Base-by-base conservation (phyloP, 345 rosid species). In the Lenwebbia sp. region DNA sequence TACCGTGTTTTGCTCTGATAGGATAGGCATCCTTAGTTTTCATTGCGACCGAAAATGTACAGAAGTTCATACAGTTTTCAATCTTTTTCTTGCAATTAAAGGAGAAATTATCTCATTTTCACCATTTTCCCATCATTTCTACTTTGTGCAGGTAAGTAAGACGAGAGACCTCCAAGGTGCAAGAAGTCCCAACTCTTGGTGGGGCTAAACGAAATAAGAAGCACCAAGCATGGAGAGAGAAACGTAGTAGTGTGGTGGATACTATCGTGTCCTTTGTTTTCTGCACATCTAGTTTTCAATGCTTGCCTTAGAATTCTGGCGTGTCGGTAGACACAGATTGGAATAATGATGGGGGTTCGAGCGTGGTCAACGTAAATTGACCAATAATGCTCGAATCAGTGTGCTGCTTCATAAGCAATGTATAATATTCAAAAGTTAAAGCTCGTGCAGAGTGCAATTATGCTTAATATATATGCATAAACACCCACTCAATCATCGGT, bases 61-160 rank as follows among this genome's bases (percentile, higher is more conserved):
- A 3, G 17, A 37, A 65, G 21, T 21, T 17, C 13, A 70, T 33
- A 3, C 19, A 4, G 13, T 30, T 17, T 30, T 33, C 78, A 19
- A 33, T 70, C 41, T 33, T 65, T 30, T 62, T 30, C 75, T 15
- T 3, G 76, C 41, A 17, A 40, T 40, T 9, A 0, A 1, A 15
- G 10, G 54, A 22, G 26, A 23, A 26, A n/a, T 62, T 6, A 7
- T 50, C 37, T 44, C 10, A 10, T 40, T 25, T 25, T 54, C 33
- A 41, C 23, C 6, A 14, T 4, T 47, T 5, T 86, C 8, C 14
- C 54, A 5, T 50, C 13, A 0, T n/a, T 22, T 81, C 25, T 47
- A 7, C 50, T 33, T 30, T 60, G 17, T 86, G 65, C 85, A 86
- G 88, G 85, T 51, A 86, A 86, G 33, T 86, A 52, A 54, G 60